These are phyloP conservation scores for Trichoderma asperellum DNA, from an alignment of 2,329 filamentous ascomycete species.

Conservation along the genomic window DNA sequence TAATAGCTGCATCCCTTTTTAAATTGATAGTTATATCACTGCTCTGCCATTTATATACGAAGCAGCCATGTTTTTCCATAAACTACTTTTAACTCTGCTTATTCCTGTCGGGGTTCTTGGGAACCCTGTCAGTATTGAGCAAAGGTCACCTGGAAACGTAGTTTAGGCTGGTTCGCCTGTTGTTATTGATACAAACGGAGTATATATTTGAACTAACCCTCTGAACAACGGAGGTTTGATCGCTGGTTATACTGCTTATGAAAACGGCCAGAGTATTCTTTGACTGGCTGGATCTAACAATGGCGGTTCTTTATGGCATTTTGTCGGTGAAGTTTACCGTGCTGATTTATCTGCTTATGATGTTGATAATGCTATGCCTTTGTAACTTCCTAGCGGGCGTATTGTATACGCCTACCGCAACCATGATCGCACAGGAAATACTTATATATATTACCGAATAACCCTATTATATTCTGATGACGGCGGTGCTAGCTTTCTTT, in stretches of 20 bases:
- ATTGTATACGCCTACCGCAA: constrained; percentile 45
- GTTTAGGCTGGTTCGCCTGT: background rate
- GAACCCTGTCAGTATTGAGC: background rate
- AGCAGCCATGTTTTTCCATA: constrained; percentile 1
- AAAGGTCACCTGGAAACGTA: background rate
- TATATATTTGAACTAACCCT: background rate
- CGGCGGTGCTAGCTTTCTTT: constrained; percentile 44
- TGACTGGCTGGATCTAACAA: background rate
- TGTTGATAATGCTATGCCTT: constrained; percentile 41
- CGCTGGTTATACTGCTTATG: background rate
- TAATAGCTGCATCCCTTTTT: background rate
- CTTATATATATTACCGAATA: constrained; percentile 46
- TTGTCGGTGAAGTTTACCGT: constrained; percentile 14
- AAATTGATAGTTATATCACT: background rate
- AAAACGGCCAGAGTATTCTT: background rate
- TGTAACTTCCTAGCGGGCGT: constrained; percentile 43
- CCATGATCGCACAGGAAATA: constrained; percentile 37
- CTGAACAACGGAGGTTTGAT: background rate
- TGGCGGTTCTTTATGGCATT: constrained; percentile 1
- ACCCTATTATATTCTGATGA: constrained; percentile 49
- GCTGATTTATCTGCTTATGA: constrained; percentile 1
- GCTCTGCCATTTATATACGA: background rate
- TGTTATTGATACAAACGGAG: constrained; percentile 9
- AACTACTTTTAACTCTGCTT: background rate
- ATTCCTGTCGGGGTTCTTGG: constrained; percentile 1